Evolutionary conservation across 805 yeast species (phyloP).

Genomic region (Ogataea trehaloabstinens): DNA sequence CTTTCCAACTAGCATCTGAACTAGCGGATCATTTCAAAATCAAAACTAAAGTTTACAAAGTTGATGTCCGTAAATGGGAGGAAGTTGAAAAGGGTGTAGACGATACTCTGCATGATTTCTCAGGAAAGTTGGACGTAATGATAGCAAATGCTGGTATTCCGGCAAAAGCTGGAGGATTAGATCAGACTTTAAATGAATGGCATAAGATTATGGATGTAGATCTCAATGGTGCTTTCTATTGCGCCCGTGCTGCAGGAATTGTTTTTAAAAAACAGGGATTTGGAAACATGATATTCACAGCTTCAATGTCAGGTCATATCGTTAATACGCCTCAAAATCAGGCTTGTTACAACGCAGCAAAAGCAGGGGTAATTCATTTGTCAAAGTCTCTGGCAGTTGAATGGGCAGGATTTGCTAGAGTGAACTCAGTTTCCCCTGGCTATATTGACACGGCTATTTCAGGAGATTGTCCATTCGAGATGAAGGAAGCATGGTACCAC

Average conservation of each 20-base stretch:
- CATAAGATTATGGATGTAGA: slow-evolving; percentile 44
- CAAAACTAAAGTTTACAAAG: slow-evolving; percentile 28
- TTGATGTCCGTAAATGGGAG: slow-evolving; percentile 31
- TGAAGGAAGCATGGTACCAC: slow-evolving; percentile 21
- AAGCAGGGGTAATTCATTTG: slow-evolving; percentile 43
- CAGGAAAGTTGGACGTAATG: slow-evolving; percentile 37
- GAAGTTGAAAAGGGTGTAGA: slow-evolving; percentile 30
- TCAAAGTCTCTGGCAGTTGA: slow-evolving; percentile 42
- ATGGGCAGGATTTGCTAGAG: slow-evolving; percentile 45
- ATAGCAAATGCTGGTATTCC: slow-evolving; percentile 42
- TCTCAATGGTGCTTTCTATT: slow-evolving; percentile 44
- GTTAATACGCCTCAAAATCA: slow-evolving; percentile 48
- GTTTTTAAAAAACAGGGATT: slow-evolving; percentile 39
- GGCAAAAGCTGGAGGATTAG: slow-evolving; percentile 26
- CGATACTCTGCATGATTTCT: slow-evolving; percentile 32
- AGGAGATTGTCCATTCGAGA: slow-evolving; percentile 18
- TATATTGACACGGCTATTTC: slow-evolving; percentile 43
- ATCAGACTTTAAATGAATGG: slow-evolving; percentile 14
- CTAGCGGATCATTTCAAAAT: slow-evolving; percentile 30
- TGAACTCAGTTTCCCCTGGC: slow-evolving; percentile 47
- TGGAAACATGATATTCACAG: slow-evolving; percentile 47
- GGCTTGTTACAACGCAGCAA: slow-evolving; percentile 43
- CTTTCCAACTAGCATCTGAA: slow-evolving; percentile 33
- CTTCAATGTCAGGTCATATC: slow-evolving; percentile 49
- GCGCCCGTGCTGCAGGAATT: slow-evolving; percentile 44